Percentiles rank a stretch among this genome's conserved stretches.
These are phyloP conservation scores for Cichorium intybus DNA, from an alignment of 140 eudicot species.

Conservation along the genomic window DNA sequence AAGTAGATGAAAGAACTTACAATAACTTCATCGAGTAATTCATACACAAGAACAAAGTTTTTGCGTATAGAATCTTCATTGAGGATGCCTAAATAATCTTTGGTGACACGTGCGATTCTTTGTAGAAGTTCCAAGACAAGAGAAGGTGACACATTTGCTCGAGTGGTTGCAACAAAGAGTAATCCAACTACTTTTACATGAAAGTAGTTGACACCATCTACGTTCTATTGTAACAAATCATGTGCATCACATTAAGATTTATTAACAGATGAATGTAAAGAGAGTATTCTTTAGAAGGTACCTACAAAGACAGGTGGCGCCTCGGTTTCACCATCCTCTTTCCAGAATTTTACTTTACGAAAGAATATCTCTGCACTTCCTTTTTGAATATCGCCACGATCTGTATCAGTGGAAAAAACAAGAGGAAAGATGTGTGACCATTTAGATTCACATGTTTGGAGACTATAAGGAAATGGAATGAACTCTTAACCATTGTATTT, in stretches of 20 bases:
- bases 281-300: constrained; percentile 35
- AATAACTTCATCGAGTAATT: constrained; percentile 91
- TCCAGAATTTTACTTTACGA: constrained; percentile 97
- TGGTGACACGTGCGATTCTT: constrained; percentile 91
- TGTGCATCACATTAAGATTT: constrained; percentile 11
- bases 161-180: constrained; percentile 93
- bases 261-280: neutral
- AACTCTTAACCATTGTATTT: neutral
- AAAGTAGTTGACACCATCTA: constrained; percentile 95
- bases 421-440: neutral
- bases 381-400: constrained; percentile 89
- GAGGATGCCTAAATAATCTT: constrained; percentile 93
- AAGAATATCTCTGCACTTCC: constrained; percentile 94
- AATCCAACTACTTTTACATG: constrained; percentile 95
- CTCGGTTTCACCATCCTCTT: constrained; percentile 88
- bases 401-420: constrained; percentile 39
- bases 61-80: constrained; percentile 87
- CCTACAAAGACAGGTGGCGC: constrained; percentile 99
- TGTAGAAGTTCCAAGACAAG: constrained; percentile 87
- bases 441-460: neutral
- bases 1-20: constrained; percentile 48
- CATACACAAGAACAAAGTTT: constrained; percentile 90
- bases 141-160: constrained; percentile 85
- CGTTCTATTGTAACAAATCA: constrained; percentile 48
- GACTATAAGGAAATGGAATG: neutral